Evolutionary conservation across 2,329 filamentous ascomycete species (phyloP), one percentile per base, ranked within the genome.

Genomic region (Pleochaeta shiraiana): DNA sequence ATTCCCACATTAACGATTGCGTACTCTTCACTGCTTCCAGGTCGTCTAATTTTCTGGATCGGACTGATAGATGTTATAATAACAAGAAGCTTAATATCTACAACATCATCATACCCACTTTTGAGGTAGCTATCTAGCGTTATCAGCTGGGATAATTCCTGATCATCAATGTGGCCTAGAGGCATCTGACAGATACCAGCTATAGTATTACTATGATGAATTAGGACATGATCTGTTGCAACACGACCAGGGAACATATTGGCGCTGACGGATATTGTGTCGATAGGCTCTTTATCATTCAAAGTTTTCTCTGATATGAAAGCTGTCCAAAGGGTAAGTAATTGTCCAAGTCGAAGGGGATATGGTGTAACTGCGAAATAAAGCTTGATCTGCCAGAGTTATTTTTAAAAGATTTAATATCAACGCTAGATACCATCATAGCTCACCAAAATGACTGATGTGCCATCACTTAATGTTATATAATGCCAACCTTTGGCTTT

Each of bases 211-310:
- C 77, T 77, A n/a, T 76, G 73, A 64, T 83, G 78, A 12, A 83
- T 71, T 71, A 78, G 77, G 62, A 84, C 73, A 65, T 82, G 77
- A 53, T 78, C 81, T 50, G 76, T 76, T 6, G 76, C 76, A 64
- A 81, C 77, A 7, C 80, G 76, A 47, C 81, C 79, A 0, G 81
- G 82, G 64, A 83, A 83, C 33, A 85, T 76, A n/a, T 78, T 79
- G 0, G 79, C 79, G 63, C 78, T 78, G 24, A 80, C 72, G 31
- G 45, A 12, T 2, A 39, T 21, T 30, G 47, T 39, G 72, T 28
- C 43, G 1, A 70, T 63, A 16, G 30, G 19, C 78, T 73, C 1
- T 77, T 75, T 63, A 80, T 80, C 47, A 75, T 75, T 0, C 75
- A 74, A 12, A 16, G 55, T 26, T 21, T 2, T 34, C 16, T 76